phyloP scores from a whole-genome alignment of 305 asterid genomes.

The Euphrasia arctica region DNA sequence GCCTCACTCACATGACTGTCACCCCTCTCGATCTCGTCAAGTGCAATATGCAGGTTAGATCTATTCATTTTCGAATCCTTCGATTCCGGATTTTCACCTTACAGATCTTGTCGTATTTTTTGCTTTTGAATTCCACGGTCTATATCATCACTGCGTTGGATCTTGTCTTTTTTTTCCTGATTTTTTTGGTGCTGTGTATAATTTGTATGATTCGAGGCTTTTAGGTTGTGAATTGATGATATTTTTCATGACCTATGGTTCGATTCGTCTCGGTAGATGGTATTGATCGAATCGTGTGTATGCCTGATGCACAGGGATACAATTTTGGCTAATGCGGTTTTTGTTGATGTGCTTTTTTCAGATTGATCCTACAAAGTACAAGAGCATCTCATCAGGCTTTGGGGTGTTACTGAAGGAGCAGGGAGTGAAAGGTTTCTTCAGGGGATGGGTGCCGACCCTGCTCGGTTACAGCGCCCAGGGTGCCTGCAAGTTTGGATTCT shows the following conservation, averaged over 20 bases:
- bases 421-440: slow-evolving; percentile 51
- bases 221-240: background rate
- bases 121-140: background rate
- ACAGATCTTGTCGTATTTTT: slow-evolving; percentile 11
- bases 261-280: background rate
- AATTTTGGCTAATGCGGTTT: slow-evolving; percentile 13
- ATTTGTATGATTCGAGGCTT: background rate
- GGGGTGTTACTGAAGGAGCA: slow-evolving; percentile 64
- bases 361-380: slow-evolving; percentile 69
- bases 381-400: slow-evolving; percentile 62
- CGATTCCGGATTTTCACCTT: background rate
- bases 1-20: slow-evolving; percentile 90
- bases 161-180: too few relatives aligned
- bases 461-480: slow-evolving; percentile 18
- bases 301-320: background rate
- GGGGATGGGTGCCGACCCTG: slow-evolving; percentile 18
- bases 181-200: background rate
- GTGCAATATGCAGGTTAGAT: slow-evolving; percentile 95
- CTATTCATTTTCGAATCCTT: slow-evolving; percentile 19
- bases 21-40: slow-evolving; percentile 97
- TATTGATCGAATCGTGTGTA: background rate
- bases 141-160: slow-evolving; percentile 22
- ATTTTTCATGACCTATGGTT: background rate
- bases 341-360: slow-evolving; percentile 17
- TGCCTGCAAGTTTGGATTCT: slow-evolving; percentile 20